A percentile compares a stretch with the other conserved stretches of the same genome.
Evolutionary conservation across 768 basidiomycete species (phyloP).

Genomic region (Boletales sp.): DNA sequence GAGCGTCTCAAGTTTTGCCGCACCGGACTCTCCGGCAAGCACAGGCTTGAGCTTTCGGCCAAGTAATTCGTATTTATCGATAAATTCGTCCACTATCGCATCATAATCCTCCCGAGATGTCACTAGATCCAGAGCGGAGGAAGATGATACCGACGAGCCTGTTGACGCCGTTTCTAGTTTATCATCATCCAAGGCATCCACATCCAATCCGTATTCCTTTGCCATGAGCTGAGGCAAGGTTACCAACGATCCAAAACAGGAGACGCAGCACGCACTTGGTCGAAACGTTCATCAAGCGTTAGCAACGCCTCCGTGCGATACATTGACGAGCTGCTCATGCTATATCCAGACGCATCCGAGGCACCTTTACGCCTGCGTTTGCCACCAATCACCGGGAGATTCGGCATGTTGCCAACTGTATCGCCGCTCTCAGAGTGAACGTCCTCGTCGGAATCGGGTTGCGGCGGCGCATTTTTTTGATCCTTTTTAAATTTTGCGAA

Average conservation of each 20-base stretch:
- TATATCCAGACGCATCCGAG: conserved; percentile 90
- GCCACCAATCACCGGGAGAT: conserved; percentile 76
- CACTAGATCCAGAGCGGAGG: conserved; percentile 69
- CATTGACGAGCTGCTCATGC: conserved; percentile 97
- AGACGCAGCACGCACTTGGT: conserved; percentile 58
- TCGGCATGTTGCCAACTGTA: conserved; percentile 73
- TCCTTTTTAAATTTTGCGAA: conserved; percentile 77
- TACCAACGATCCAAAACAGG: neutral
- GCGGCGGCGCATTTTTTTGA: conserved; percentile 25
- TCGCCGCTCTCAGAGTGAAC: conserved; percentile 69
- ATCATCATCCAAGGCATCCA: conserved; percentile 48
- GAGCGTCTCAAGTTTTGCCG: conserved; percentile 78
- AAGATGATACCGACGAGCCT: conserved; percentile 41
- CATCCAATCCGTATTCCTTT: conserved; percentile 68
- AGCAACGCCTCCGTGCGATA: conserved; percentile 86
- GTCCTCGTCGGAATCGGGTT: conserved; percentile 49
- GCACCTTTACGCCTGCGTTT: conserved; percentile 68
- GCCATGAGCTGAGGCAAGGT: conserved; percentile 56
- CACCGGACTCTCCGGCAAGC: conserved; percentile 66
- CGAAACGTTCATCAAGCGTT: conserved; percentile 89
- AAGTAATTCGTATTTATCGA: conserved; percentile 85
- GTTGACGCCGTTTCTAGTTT: conserved; percentile 42
- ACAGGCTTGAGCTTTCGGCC: conserved; percentile 82
- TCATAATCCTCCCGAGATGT: conserved; percentile 88
- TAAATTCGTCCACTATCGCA: conserved; percentile 88